phyloP scores from a whole-genome alignment of 495 filamentous ascomycete genomes.

The Penicillium coprophilum region DNA sequence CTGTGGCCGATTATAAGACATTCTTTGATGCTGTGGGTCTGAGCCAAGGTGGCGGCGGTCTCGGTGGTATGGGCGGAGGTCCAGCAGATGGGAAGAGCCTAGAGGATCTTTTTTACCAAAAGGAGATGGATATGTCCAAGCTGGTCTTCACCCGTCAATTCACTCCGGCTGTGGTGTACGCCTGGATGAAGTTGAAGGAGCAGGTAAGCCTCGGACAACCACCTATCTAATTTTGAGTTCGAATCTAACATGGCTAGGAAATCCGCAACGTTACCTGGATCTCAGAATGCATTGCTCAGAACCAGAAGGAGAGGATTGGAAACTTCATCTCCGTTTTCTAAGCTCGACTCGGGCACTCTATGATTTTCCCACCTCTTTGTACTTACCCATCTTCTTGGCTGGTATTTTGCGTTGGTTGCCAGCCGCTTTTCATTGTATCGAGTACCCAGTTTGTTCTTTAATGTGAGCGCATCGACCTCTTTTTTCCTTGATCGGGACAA shows the following conservation, averaged over 20 bases:
- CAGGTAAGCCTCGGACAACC: constrained; percentile 64
- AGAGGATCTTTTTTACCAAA: constrained; percentile 98
- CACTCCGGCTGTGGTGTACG: constrained; percentile 91
- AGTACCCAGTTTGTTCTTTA: constrained; percentile 30
- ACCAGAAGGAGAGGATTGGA: constrained; percentile 97
- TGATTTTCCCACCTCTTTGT: constrained; percentile 18
- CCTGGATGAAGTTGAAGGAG: constrained; percentile 96
- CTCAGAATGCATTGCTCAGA: constrained; percentile 98
- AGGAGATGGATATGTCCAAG: constrained; percentile 98
- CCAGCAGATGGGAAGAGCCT: constrained; percentile 82
- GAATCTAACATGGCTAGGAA: constrained; percentile 62
- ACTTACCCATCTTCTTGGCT: constrained; percentile 23
- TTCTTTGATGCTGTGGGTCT: constrained; percentile 94
- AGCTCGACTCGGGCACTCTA: constrained; percentile 13
- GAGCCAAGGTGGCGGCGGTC: constrained; percentile 66
- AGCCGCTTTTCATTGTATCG: constrained; percentile 27
- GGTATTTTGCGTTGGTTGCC: constrained; percentile 19
- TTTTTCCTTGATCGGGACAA: constrained; percentile 15
- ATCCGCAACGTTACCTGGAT: constrained; percentile 99
- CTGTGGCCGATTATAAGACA: constrained; percentile 83
- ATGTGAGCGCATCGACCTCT: constrained; percentile 37
- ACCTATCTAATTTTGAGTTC: background rate
- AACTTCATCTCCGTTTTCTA: constrained; percentile 99
- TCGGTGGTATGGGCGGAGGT: constrained; percentile 81
- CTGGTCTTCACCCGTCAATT: constrained; percentile 94